These are phyloP conservation scores for Cytospora piceicola DNA, from an alignment of 2,329 filamentous ascomycete species.

Conservation along the genomic window DNA sequence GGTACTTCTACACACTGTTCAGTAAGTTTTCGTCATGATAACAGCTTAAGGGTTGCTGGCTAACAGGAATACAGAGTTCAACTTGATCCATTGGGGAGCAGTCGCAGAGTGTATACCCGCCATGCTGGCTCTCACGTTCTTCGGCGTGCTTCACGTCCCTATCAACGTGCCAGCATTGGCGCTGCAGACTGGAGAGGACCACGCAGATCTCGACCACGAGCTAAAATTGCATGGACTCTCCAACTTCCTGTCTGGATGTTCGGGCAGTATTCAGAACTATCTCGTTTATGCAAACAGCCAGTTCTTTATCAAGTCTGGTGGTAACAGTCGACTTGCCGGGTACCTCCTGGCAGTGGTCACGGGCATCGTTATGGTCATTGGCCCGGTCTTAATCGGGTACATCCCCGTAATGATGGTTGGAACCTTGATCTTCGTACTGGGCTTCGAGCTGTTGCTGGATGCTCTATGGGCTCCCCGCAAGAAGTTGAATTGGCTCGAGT, in stretches of 20 bases:
- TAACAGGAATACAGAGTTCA: constrained; percentile 64
- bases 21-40: constrained; percentile 57
- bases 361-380: constrained; percentile 79
- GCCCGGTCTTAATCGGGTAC: constrained; percentile 86
- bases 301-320: constrained; percentile 94
- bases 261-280: constrained; percentile 94
- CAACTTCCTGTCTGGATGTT: constrained; percentile 84
- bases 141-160: constrained; percentile 93
- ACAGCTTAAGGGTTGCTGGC: constrained; percentile 23
- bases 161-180: constrained; percentile 97
- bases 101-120: constrained; percentile 84
- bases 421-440: constrained; percentile 90
- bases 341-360: constrained; percentile 82
- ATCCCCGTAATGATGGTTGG: constrained; percentile 98
- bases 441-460: constrained; percentile 88
- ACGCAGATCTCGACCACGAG: constrained; percentile 88
- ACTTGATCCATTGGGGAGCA: constrained; percentile 80
- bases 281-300: constrained; percentile 96
- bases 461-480: constrained; percentile 87
- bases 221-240: constrained; percentile 91
- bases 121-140: constrained; percentile 97
- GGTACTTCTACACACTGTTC: constrained; percentile 96
- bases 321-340: constrained; percentile 83
- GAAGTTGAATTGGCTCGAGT: constrained; percentile 85
- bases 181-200: constrained; percentile 88